Base-by-base conservation (phyloP, 768 basidiomycete species). In the Mycena kentingensis region DNA sequence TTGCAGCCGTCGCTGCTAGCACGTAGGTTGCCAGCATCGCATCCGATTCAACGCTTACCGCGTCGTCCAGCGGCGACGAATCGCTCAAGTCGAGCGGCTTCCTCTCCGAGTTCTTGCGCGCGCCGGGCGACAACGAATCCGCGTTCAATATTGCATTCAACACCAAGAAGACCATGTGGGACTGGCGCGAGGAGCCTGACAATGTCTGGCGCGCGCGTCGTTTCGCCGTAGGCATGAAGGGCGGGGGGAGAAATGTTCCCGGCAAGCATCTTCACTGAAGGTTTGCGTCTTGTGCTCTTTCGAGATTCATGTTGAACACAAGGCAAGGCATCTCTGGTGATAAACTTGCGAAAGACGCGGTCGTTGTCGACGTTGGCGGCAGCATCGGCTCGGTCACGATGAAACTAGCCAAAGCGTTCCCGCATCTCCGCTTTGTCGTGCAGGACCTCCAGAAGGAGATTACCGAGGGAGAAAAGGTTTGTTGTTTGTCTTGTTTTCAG, bases 281-380 rank as follows among this genome's bases (percentile, higher is more conserved):
- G 55, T 64, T 18, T 27, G 22, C 26, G 15, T 11, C n/a, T 3
- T 16, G 34, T 46, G n/a, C 22, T 34, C 21, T 21, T 19, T 37
- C 21, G 13, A 31, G 8, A 13, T 28, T 21, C 13, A 6, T 8
- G 12, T 39, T 48, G 18, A 50, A 28, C 5, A 13, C 34, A 22
- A 22, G n/a, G 18, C 18, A 26, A 67, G 65, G 65, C 13, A 52
- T 65, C 41, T 52, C 58, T 8, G 57, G 63, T 31, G 48, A 58
- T 13, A 41, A 55, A 15, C 44, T 68, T 1, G 55, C 60, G 2
- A 43, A 60, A 1, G 63, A 60, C 13, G 61, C 60, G 22, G 46
- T 65, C 15, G 52, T 70, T 12, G 70, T 71, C 7, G 70, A 71
- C 29, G 68, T 76, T 4, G 75, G 74, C 6, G 73, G 73, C 13